A percentile compares a stretch with the other conserved stretches of the same genome.
phyloP scores from a whole-genome alignment of 139 green algal species.

The Tetraselmis chui region DNA sequence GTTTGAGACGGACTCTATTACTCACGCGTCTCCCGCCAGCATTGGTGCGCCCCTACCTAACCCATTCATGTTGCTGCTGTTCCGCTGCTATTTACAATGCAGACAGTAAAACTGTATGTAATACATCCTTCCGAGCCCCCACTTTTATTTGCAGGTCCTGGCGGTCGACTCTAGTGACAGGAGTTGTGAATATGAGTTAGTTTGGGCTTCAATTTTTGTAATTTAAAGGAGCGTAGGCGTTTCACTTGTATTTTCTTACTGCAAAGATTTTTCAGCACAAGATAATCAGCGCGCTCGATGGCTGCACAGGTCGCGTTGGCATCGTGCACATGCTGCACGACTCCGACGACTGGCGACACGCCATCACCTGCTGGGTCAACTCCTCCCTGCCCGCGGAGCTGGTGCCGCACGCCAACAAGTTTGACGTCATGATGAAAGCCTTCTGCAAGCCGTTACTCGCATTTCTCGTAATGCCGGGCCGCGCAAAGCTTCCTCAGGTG shows the following conservation, averaged over 20 bases:
- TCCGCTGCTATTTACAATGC: too few relatives aligned
- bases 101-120: too few relatives aligned
- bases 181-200: too few relatives aligned
- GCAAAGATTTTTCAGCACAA: too few relatives aligned
- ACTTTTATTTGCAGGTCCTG: too few relatives aligned
- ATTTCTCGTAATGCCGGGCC: neutral
- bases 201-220: too few relatives aligned
- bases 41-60: neutral
- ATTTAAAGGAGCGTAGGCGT: too few relatives aligned
- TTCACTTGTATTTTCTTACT: too few relatives aligned
- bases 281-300: too few relatives aligned
- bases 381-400: neutral
- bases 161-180: too few relatives aligned
- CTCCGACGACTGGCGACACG: neutral
- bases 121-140: too few relatives aligned
- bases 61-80: too few relatives aligned
- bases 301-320: neutral
- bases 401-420: neutral
- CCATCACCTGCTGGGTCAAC: neutral
- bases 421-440: neutral
- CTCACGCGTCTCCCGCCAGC: neutral
- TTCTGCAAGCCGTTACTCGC: neutral
- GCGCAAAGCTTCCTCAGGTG: neutral
- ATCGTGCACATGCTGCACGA: neutral
- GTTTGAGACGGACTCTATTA: neutral